Base-by-base conservation (phyloP, 2,329 filamentous ascomycete genomes). In the Pseudovirgaria hyperparasitica region DNA sequence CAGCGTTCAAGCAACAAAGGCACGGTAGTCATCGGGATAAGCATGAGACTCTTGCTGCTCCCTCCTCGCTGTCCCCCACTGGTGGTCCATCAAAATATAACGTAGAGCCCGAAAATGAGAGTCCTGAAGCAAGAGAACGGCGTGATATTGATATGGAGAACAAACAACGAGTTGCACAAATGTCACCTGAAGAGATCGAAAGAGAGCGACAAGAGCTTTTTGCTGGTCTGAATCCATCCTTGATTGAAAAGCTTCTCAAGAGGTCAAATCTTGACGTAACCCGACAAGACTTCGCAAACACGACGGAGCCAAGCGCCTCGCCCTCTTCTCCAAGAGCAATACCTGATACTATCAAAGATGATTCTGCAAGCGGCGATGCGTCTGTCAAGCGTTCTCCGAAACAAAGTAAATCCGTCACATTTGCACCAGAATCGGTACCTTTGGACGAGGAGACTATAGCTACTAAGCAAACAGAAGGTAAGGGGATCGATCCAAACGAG, bases 61-160 rank as follows among this genome's bases (percentile, higher is more conserved):
- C 22, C 18, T 12, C 16, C 15, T 5, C 19, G n/a, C 4, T 12
- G 15, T 9, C 14, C 26, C 7, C 5, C 19, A 16, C n/a, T n/a
- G n/a, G n/a, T n/a, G n/a, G n/a, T n/a, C n/a, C n/a, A n/a, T n/a
- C 15, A 16, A 12, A 16, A 22, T 16, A 24, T 9, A 16, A n/a
- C 13, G 6, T 9, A 13, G 22, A 13, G 14, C 21, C 11, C 6
- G 19, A 14, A 19, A 18, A 40, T n/a, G n/a, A 9, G 19, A 20
- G 9, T 20, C 19, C 19, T 9, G 34, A 20, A 47, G 47, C 34
- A 58, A 62, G 22, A 52, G 85, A 93, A 45, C 73, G 71, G 43
- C 59, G 60, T 35, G 63, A 67, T 5, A 96, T 98, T 48, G 80
- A 87, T 43, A 67, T 74, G 39, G 85, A 96, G 50, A 98, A 96